Evolutionary conservation across 202 grass and related monocot genomes (phyloP).

Genomic region (Panicum hallii): DNA sequence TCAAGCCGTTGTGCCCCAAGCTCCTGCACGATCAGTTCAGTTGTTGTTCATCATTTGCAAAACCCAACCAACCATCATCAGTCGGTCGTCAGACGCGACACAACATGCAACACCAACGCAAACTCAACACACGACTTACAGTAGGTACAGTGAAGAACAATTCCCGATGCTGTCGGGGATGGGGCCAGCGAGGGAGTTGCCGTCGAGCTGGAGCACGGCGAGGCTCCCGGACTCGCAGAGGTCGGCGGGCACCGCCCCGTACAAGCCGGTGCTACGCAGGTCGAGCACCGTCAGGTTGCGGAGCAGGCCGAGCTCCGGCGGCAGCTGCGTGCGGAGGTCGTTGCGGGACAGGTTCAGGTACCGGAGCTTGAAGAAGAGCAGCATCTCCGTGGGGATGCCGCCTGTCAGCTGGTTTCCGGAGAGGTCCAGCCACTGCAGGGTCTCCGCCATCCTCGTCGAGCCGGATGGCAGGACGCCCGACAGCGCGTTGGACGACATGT

Average conservation of each 20-base stretch:
- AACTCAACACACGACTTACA: constrained; percentile 61
- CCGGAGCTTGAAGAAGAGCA: constrained; percentile 64
- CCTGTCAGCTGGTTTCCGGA: constrained; percentile 72
- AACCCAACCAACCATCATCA: background rate
- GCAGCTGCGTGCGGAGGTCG: constrained; percentile 75
- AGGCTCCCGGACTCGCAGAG: constrained; percentile 83
- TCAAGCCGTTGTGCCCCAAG: constrained; percentile 82
- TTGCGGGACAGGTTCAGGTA: constrained; percentile 89
- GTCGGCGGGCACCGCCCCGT: constrained; percentile 57
- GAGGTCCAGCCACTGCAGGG: constrained; percentile 76
- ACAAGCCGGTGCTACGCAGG: constrained; percentile 68
- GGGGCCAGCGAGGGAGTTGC: constrained; percentile 69
- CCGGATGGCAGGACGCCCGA: constrained; percentile 59
- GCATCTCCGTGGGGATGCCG: constrained; percentile 74
- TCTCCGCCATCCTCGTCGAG: constrained; percentile 63
- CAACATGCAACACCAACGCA: background rate
- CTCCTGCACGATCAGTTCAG: constrained; percentile 51
- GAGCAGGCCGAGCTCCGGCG: constrained; percentile 74
- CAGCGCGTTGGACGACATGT: constrained; percentile 82
- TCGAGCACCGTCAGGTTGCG: constrained; percentile 81
- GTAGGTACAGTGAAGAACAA: constrained; percentile 77
- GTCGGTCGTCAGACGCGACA: background rate
- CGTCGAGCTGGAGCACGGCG: constrained; percentile 84
- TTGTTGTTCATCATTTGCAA: background rate
- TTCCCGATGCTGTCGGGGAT: constrained; percentile 81